Base-by-base conservation (phyloP, 2,329 filamentous ascomycete species). In the Dothideomycetes sp. region DNA sequence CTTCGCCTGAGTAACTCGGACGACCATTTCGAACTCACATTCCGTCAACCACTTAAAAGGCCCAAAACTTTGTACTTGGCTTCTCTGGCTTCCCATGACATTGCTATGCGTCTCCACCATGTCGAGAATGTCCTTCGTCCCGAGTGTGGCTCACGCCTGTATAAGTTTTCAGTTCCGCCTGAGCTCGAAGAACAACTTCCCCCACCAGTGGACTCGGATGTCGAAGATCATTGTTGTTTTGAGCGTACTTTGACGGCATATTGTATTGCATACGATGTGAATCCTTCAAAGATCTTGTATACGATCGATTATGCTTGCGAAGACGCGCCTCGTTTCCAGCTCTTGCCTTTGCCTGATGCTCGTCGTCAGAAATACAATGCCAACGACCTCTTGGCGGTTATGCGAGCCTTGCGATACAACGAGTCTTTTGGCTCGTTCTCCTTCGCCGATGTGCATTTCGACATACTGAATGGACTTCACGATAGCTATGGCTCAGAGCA, bases 221-320 rank as follows among this genome's bases (percentile, higher is more conserved):
- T 74, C 40, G 78, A 82, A 44, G 76, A 78, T 44, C 70, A 73
- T 38, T 64, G 64, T 43, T 72, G 67, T 51, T 74, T 84, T 51
- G 78, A 83, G 49, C 69, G 78, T 23, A 84, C 80, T 1, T 58
- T 84, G 22, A 74, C 74, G 33, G 80, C 79, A 23, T 84, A 83
- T 53, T 83, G 79, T 53, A 68, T 80, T 29, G 78, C 77, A 15
- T 84, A 83, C 54, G 73, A 76, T 44, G 65, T 82, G 16, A 77
- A 82, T 50, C 76, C 80, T 3, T 72, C 73, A 10, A 80, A 79
- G 41, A 79, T 84, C 34, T 69, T 73, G 38, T 82, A 82, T 51
- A 68, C 68, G 5, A 71, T 81, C 42, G 70, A 77, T 51, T 68
- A 71, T 49, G 60, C 73, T 42, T 74, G 71, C 46, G 80, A 84